Conservation (phyloP, 768 basidiomycete genomes). For the Tulasnella sp. region DNA sequence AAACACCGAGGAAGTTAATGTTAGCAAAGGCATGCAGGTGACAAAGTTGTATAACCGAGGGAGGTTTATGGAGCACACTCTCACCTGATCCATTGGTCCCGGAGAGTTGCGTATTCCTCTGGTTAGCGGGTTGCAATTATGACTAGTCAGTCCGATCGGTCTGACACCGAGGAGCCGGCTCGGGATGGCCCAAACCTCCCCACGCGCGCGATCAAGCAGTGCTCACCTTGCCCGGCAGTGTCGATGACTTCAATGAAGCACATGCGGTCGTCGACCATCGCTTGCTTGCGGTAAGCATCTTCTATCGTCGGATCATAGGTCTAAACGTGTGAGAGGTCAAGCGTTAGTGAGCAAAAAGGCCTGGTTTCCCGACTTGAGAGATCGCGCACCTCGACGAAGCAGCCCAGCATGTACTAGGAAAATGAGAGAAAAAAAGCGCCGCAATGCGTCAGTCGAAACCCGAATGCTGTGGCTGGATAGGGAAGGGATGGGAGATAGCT, state of each 20-base stretch:
- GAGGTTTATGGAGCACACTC: too few species aligned
- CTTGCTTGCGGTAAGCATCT: slow-evolving; percentile 92
- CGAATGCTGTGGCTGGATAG: neutral
- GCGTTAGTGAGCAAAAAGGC: neutral
- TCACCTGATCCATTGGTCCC: slow-evolving; percentile 97
- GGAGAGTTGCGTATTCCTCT: slow-evolving; percentile 96
- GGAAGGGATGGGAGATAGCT: slow-evolving; percentile 29
- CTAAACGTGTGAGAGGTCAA: slow-evolving; percentile 35
- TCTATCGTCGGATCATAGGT: slow-evolving; percentile 99
- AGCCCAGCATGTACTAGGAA: slow-evolving; percentile 82
- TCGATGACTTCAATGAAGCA: slow-evolving; percentile 96
- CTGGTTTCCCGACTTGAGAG: neutral
- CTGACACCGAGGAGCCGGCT: neutral
- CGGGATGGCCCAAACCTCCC: neutral
- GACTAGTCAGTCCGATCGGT: slow-evolving; percentile 6
- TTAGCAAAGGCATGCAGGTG: too few species aligned
- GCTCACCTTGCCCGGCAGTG: slow-evolving; percentile 91
- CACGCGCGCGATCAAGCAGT: neutral
- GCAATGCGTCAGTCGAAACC: neutral
- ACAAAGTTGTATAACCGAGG: too few species aligned
- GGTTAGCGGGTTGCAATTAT: slow-evolving; percentile 16
- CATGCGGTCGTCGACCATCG: slow-evolving; percentile 90
- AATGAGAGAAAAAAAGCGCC: slow-evolving; percentile 10
- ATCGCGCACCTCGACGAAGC: slow-evolving; percentile 80
- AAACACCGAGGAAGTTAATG: too few species aligned